Conservation (phyloP, 805 yeast species). For the Pichia heedii region DNA sequence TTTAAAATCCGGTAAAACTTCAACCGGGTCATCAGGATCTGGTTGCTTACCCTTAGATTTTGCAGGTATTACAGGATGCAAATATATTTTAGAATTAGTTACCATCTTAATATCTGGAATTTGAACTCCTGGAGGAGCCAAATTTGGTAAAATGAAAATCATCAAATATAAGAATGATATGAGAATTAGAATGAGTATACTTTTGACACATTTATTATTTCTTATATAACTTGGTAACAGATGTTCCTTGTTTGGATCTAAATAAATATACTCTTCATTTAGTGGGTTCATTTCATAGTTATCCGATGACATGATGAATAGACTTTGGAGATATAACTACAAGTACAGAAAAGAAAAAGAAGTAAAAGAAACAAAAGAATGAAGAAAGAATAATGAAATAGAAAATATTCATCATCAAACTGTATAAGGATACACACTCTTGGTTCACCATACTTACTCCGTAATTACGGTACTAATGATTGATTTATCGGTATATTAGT, state of each 20-base stretch:
- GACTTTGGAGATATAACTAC: too few relatives aligned
- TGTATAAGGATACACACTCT: too few relatives aligned
- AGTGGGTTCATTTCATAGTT: not conserved
- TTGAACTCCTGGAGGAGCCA: constrained; percentile 25
- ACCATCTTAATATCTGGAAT: constrained; percentile 22
- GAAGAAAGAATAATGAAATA: too few relatives aligned
- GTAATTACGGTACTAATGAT: too few relatives aligned
- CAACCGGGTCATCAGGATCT: constrained; percentile 21
- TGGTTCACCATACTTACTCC: too few relatives aligned
- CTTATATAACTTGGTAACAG: constrained; percentile 6
- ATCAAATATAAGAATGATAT: constrained; percentile 21
- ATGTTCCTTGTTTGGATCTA: constrained; percentile 14
- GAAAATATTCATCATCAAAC: too few relatives aligned
- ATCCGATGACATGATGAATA: not conserved
- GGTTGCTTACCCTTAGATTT: constrained; percentile 2
- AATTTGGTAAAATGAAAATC: constrained; percentile 23
- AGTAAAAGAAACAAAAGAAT: too few relatives aligned
- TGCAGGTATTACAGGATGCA: constrained; percentile 24
- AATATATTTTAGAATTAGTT: constrained; percentile 14
- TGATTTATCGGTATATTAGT: too few relatives aligned
- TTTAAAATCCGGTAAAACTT: constrained; percentile 19
- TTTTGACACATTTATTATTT: constrained; percentile 8
- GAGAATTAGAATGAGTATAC: constrained; percentile 7
- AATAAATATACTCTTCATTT: constrained; percentile 2
- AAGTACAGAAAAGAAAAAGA: not conserved